phyloP scores from a whole-genome alignment of 192 early-diverging fungal species.

The Gamsiella multidivaricata region DNA sequence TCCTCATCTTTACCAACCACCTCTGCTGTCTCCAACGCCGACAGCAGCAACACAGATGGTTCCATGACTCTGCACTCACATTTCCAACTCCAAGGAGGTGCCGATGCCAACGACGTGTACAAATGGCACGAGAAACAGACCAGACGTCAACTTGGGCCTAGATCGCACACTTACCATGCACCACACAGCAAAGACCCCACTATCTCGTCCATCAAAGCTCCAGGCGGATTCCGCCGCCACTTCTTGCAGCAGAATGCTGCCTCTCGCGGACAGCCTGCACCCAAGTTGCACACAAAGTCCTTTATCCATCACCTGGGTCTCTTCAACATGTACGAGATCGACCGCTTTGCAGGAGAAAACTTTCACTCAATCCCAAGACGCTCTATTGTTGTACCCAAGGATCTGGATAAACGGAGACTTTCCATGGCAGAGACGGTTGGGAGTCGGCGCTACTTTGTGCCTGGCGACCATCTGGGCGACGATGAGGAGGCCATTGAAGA shows the following conservation, averaged over 20 bases:
- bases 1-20: not conserved
- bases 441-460: conserved; percentile 18
- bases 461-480: conserved; percentile 17
- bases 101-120: conserved; percentile 60
- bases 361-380: conserved; percentile 31
- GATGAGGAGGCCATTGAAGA: conserved; percentile 41
- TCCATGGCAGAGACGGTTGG: conserved; percentile 18
- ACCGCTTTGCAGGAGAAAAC: conserved; percentile 63
- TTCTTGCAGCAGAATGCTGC: conserved; percentile 76
- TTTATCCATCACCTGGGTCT: conserved; percentile 43
- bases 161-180: conserved; percentile 51
- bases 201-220: conserved; percentile 68
- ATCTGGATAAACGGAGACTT: conserved; percentile 33
- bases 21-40: not conserved
- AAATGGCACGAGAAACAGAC: conserved; percentile 55
- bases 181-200: conserved; percentile 30
- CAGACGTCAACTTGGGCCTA: conserved; percentile 22
- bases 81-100: conserved; percentile 58
- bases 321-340: conserved; percentile 57
- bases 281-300: conserved; percentile 57
- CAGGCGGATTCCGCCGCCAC: conserved; percentile 90
- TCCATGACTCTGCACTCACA: conserved; percentile 28
- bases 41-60: not conserved
- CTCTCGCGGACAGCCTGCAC: conserved; percentile 67
- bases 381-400: conserved; percentile 28